Conservation (phyloP, 306 rosid genomes). For the Echinosophora koreensis region DNA sequence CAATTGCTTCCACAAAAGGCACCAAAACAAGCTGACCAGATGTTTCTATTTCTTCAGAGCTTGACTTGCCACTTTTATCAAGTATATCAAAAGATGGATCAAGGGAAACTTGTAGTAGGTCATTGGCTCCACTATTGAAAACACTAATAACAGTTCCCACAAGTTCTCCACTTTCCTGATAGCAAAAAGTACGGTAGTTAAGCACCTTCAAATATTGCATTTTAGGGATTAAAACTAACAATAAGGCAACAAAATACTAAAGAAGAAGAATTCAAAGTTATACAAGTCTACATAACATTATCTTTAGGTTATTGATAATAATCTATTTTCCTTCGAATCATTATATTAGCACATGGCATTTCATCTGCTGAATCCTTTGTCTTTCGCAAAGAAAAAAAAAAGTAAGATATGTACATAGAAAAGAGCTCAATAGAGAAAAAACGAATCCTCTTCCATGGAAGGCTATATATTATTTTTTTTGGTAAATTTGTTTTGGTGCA, state of each 20-base stretch:
- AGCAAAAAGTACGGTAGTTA: conserved; percentile 47
- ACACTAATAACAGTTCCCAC: conserved; percentile 80
- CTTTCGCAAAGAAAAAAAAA: conserved; percentile 9
- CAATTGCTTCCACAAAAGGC: conserved; percentile 95
- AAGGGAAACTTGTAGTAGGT: conserved; percentile 80
- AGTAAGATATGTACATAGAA: conserved; percentile 17
- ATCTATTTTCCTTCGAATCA: conserved; percentile 9
- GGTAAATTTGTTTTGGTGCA: no score
- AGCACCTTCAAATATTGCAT: conserved; percentile 42
- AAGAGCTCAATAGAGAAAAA: neutral
- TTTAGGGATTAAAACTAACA: conserved; percentile 37
- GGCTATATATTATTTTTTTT: neutral
- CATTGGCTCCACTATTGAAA: conserved; percentile 81
- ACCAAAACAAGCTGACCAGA: conserved; percentile 81
- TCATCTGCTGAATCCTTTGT: conserved; percentile 12
- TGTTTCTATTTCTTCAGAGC: conserved; percentile 55
- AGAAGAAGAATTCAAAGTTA: conserved; percentile 33
- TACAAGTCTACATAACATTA: conserved; percentile 22
- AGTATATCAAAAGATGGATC: conserved; percentile 67
- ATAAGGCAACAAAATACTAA: conserved; percentile 21
- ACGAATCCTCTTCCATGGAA: neutral
- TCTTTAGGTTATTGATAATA: conserved; percentile 21
- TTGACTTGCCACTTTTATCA: conserved; percentile 68
- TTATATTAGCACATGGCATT: conserved; percentile 25
- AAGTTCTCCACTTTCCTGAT: conserved; percentile 78